Evolutionary conservation across 305 asterid genomes (phyloP).

Genomic region (Plantago rigida): DNA sequence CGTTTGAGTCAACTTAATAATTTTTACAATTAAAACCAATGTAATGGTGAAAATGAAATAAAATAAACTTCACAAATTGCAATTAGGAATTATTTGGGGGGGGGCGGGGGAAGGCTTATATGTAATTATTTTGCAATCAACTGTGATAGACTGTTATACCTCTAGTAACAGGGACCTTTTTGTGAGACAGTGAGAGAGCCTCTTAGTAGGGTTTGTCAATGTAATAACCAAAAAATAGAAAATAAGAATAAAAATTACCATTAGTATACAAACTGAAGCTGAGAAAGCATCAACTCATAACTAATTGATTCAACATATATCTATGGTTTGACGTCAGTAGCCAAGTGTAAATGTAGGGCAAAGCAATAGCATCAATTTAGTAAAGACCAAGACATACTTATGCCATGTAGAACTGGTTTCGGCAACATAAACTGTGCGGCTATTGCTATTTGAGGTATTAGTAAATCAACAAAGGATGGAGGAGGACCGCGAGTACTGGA

Average conservation of each 20-base stretch:
- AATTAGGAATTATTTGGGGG: no score
- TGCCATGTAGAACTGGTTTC: not conserved
- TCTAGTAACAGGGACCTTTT: no score
- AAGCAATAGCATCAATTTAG: slow-evolving; percentile 7
- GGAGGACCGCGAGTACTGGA: not conserved
- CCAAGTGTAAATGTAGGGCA: not conserved
- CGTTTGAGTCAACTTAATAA: no score
- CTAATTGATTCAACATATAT: slow-evolving; percentile 8
- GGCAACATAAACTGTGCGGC: not conserved
- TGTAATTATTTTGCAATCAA: no score
- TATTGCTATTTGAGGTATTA: not conserved
- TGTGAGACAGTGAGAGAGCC: no score
- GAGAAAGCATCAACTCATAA: not conserved
- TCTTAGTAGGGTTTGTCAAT: no score
- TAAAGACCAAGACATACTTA: slow-evolving; percentile 10
- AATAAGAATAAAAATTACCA: slow-evolving; percentile 12
- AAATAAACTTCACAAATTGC: no score
- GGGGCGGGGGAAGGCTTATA: no score
- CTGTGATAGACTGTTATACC: no score
- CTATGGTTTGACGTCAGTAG: slow-evolving; percentile 4
- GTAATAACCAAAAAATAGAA: not conserved
- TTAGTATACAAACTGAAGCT: slow-evolving; percentile 6
- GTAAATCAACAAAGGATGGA: slow-evolving; percentile 4
- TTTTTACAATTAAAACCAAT: no score
- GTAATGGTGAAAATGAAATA: no score